Conservation (phyloP, 106 monocot species). For the Chionographis japonica region DNA sequence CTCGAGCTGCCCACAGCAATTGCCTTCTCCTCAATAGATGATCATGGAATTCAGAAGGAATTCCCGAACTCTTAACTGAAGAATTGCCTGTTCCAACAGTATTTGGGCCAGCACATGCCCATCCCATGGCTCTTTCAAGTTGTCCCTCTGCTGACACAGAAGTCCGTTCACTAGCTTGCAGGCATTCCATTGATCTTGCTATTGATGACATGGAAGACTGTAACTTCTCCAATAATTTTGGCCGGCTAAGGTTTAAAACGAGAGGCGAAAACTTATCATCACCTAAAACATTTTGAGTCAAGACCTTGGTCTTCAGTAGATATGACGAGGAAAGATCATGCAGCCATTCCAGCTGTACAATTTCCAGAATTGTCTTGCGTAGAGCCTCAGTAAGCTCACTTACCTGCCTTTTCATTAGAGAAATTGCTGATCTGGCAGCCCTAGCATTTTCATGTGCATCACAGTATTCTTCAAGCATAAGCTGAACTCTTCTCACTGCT, state of each 20-base stretch:
- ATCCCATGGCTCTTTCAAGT: conserved; percentile 97
- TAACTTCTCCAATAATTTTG: conserved; percentile 66
- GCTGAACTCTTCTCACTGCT: conserved; percentile 45
- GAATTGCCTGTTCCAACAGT: conserved; percentile 25
- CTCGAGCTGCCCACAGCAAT: conserved; percentile 49
- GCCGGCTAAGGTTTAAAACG: conserved; percentile 57
- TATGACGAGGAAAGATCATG: conserved; percentile 52
- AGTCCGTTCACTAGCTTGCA: conserved; percentile 72
- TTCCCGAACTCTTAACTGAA: conserved; percentile 42
- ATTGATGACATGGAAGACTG: conserved; percentile 65
- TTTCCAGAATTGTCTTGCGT: conserved; percentile 59
- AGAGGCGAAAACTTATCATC: conserved; percentile 43
- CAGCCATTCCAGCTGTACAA: conserved; percentile 84
- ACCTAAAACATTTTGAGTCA: conserved; percentile 46
- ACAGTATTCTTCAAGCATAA: conserved; percentile 90
- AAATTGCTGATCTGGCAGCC: conserved; percentile 65
- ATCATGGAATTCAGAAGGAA: conserved; percentile 90
- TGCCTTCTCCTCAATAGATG: conserved; percentile 72
- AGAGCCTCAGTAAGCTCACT: conserved; percentile 65
- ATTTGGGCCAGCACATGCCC: conserved; percentile 85
- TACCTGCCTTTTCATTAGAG: conserved; percentile 59
- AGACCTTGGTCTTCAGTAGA: conserved; percentile 34
- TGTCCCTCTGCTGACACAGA: conserved; percentile 76
- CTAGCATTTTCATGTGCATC: conserved; percentile 82
- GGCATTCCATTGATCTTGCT: conserved; percentile 51